These are phyloP conservation scores for Coemansia sp. DNA, from an alignment of 192 early-diverging fungal genomes.

Conservation along the genomic window DNA sequence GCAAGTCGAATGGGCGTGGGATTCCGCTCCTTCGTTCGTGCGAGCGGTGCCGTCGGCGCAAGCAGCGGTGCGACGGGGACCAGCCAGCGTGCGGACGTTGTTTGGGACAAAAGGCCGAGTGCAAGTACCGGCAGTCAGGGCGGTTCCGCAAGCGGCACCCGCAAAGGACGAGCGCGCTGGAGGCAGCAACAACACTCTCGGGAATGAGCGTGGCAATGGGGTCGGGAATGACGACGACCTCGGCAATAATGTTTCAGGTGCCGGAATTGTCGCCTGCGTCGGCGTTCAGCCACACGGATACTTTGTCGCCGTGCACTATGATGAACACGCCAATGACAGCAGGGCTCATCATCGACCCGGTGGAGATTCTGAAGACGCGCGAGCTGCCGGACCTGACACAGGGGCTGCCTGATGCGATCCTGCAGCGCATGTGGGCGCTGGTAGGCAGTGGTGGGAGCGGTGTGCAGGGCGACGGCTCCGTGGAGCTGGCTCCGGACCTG, in stretches of 20 bases:
- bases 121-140: constrained; percentile 46
- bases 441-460: constrained; percentile 3
- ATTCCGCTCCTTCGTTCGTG: constrained; percentile 50
- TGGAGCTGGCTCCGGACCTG: constrained; percentile 23
- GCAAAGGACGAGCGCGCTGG: neutral
- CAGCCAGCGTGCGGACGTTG: constrained; percentile 44
- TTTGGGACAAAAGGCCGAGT: constrained; percentile 28
- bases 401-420: constrained; percentile 25
- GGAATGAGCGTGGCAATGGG: neutral
- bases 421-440: constrained; percentile 34
- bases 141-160: constrained; percentile 51
- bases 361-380: constrained; percentile 28
- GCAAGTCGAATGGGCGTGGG: neutral
- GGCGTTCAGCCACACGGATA: neutral
- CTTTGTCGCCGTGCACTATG: too few species aligned
- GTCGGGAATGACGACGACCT: too few species aligned
- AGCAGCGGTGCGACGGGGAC: constrained; percentile 51
- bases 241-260: constrained; percentile 20
- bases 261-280: constrained; percentile 13
- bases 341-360: constrained; percentile 19
- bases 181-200: constrained; percentile 12
- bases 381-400: constrained; percentile 29
- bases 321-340: too few species aligned
- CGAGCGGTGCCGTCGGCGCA: constrained; percentile 47
- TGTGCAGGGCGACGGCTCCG: neutral